These are phyloP conservation scores for Mytilinidion resinicola DNA, from an alignment of 495 filamentous ascomycete genomes.

Conservation along the genomic window DNA sequence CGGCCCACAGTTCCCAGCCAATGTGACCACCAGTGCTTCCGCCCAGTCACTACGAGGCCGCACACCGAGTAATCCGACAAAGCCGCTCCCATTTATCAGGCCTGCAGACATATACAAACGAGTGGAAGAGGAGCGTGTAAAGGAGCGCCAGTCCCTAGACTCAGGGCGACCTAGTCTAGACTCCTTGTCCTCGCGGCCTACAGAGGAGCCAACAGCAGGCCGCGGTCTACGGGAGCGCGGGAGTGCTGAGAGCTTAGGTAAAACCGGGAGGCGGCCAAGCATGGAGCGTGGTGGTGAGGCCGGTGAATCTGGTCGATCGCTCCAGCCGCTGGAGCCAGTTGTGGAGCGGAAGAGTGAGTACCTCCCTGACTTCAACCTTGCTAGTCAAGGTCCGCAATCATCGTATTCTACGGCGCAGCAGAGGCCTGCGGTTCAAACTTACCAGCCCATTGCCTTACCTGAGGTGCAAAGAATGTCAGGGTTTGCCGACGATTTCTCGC, in stretches of 20 bases:
- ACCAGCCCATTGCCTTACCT: constrained; percentile 6
- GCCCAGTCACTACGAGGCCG: constrained; percentile 23
- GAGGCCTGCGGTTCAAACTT: background rate
- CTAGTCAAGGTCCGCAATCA: background rate
- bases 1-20: constrained; percentile 7
- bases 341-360: constrained; percentile 55
- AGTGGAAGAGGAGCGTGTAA: constrained; percentile 59
- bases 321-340: constrained; percentile 46
- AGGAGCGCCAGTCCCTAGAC: constrained; percentile 49
- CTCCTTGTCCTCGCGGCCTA: constrained; percentile 13
- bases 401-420: background rate
- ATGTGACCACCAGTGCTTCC: background rate
- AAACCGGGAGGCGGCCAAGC: constrained; percentile 21
- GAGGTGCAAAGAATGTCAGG: constrained; percentile 16
- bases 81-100: constrained; percentile 58
- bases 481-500: constrained; percentile 31
- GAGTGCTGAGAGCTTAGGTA: constrained; percentile 20
- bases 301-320: constrained; percentile 25
- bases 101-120: constrained; percentile 76
- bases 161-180: constrained; percentile 39
- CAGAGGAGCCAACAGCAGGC: constrained; percentile 14
- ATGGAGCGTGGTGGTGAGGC: constrained; percentile 27
- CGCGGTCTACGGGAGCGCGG: constrained; percentile 10
- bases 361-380: constrained; percentile 26
- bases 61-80: constrained; percentile 32